Conservation (phyloP, 1,139 yeast genomes). For the Saccharomyces pastorianus region DNA sequence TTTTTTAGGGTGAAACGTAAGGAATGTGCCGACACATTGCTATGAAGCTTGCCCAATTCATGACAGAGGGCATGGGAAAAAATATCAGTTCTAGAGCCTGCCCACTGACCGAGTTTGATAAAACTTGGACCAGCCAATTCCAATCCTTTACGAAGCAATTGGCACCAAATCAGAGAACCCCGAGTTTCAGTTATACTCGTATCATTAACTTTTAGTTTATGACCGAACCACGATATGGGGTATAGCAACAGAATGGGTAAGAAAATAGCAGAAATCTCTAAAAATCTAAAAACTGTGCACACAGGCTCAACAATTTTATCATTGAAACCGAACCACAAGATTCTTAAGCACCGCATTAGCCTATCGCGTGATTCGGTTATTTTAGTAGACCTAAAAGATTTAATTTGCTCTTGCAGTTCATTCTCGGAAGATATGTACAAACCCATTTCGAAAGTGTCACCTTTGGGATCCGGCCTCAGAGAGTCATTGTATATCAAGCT, state of each 20-base stretch:
- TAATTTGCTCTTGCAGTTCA: conserved; percentile 30
- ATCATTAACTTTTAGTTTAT: conserved; percentile 33
- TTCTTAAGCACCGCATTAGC: conserved; percentile 32
- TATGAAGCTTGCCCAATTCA: conserved; percentile 69
- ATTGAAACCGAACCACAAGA: conserved; percentile 37
- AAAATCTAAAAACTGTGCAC: conserved; percentile 56
- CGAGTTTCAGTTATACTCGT: conserved; percentile 36
- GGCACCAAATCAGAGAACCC: conserved; percentile 71
- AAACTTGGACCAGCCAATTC: conserved; percentile 92
- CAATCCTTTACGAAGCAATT: conserved; percentile 55
- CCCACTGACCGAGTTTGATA: conserved; percentile 97
- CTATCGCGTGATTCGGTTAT: conserved; percentile 5
- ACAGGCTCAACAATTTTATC: conserved; percentile 63
- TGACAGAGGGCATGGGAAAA: conserved; percentile 74
- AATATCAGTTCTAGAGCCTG: conserved; percentile 95
- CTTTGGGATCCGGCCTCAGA: conserved; percentile 38
- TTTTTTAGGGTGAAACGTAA: conserved; percentile 51
- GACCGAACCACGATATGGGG: conserved; percentile 63
- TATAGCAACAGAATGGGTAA: conserved; percentile 57
- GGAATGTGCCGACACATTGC: conserved; percentile 73
- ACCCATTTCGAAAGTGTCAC: conserved; percentile 65
- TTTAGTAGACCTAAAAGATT: conserved; percentile 9
- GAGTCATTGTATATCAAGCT: conserved; percentile 12
- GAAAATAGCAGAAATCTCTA: conserved; percentile 59
- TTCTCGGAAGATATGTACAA: conserved; percentile 53